phyloP scores from a whole-genome alignment of 169 alveolate genomes.

The Plasmodium adleri region DNA sequence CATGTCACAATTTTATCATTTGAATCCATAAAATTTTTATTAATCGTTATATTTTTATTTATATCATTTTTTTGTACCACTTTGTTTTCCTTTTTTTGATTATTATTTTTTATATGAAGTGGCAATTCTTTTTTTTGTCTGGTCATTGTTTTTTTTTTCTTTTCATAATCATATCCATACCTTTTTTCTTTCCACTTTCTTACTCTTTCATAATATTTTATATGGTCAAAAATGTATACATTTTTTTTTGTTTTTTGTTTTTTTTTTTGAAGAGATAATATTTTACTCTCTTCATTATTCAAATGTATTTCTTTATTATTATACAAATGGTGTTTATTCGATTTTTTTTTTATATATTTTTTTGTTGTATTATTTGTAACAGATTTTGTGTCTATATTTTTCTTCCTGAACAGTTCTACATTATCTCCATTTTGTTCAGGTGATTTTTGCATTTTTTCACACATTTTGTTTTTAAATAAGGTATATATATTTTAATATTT shows the following conservation, averaged over 20 bases:
- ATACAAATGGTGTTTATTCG: neutral
- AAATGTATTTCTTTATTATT: neutral
- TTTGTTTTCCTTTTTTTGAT: no score
- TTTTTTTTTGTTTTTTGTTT: constrained; percentile 12
- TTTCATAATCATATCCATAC: constrained; percentile 1
- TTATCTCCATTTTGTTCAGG: constrained; percentile 7
- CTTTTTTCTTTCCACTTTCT: constrained; percentile 58
- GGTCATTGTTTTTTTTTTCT: constrained; percentile 6
- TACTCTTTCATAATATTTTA: constrained; percentile 50
- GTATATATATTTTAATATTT: no score
- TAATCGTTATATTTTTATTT: neutral
- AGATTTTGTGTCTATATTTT: neutral
- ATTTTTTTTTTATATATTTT: neutral
- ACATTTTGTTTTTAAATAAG: constrained; percentile 1
- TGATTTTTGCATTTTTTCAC: constrained; percentile 3
- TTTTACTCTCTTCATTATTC: constrained; percentile 8
- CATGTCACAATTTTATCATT: neutral
- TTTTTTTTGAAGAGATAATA: neutral
- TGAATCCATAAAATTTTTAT: neutral
- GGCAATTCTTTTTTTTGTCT: neutral
- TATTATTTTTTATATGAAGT: no score
- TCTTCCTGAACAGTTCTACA: neutral
- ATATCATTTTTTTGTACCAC: neutral
- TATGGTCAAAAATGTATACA: constrained; percentile 19
- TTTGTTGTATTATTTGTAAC: neutral